Evolutionary conservation across 345 rosid genomes (phyloP).

Genomic region (Luvunga scandens): DNA sequence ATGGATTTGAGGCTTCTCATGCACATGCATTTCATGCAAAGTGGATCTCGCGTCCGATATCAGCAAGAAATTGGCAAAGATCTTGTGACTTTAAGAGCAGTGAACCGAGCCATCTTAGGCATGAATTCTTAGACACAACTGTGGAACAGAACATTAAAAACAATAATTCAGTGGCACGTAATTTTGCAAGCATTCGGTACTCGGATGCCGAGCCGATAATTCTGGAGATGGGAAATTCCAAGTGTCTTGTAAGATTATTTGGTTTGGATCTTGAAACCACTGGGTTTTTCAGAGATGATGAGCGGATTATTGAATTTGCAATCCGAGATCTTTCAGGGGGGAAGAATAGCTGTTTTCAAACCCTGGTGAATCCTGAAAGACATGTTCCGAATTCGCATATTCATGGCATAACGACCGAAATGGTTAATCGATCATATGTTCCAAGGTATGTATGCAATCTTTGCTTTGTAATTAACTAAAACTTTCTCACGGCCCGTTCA

Average conservation of each 20-base stretch:
- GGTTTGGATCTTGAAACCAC: conserved; percentile 23
- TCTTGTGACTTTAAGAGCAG: neutral
- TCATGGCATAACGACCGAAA: conserved; percentile 21
- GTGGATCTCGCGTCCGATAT: neutral
- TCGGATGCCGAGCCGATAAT: conserved; percentile 8
- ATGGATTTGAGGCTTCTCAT: neutral
- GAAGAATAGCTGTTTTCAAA: conserved; percentile 18
- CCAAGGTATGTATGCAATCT: conserved; percentile 7
- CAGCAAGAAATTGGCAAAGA: neutral
- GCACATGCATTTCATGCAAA: neutral
- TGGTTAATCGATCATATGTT: conserved; percentile 12
- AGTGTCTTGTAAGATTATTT: neutral
- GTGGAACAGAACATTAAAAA: neutral
- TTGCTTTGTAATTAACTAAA: too few relatives aligned
- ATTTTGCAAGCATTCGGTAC: conserved; percentile 10
- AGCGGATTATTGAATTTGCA: conserved; percentile 22
- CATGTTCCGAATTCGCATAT: conserved; percentile 20
- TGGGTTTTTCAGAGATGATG: conserved; percentile 1
- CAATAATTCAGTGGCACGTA: neutral
- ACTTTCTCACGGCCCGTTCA: too few relatives aligned
- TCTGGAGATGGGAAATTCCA: conserved; percentile 3
- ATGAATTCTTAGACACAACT: neutral
- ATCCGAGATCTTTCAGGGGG: conserved; percentile 22
- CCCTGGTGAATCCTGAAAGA: conserved; percentile 23
- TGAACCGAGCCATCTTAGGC: neutral